Base-by-base conservation (phyloP, 352 stramenopile genomes). In the Phytopythium aichiense region DNA sequence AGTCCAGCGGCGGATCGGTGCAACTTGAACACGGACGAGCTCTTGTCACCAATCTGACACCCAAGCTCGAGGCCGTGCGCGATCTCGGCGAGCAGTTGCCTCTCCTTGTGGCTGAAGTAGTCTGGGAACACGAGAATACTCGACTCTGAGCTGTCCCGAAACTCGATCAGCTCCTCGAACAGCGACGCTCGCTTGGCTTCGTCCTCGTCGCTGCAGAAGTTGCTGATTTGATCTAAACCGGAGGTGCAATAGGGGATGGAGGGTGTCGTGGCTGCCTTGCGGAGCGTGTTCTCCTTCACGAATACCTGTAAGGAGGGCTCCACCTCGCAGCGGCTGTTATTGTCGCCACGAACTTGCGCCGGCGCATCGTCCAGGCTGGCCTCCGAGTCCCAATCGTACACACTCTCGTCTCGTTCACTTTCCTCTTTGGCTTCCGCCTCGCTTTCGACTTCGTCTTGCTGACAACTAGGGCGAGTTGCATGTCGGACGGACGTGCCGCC, bases 61-160 rank as follows among this genome's bases (percentile, higher is more conserved):
- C 73, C 77, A 11, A 92, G 62, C 11, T 76, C 70, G 30, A 90
- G 67, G n/a, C 69, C 69, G 13, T 81, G 69, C 12, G 80, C 79
- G 23, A 85, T 76, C 20, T 67, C 53, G 43, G 88, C 71, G 0
- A 90, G 66, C 33, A 89, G 67, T 1, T 66, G 60, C 46, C 88
- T 88, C 49, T 92, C 80, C 2, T 86, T 70, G 7, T 61, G 54
- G 7, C 65, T 73, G 13, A 92, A 79, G 46, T 90, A 92, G 37
- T 90, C 81, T 0, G 83, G 83, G 49, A 90, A 92, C 45, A 86
- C 74, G 25, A 67, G 72, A 55, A 92, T 84, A 23, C 79, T 77
- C 8, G 66, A 52, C 13, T 90, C 81, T 20, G 45, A 51, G 56
- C 76, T 79, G 1, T 49, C 50, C 28, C 66, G 66, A 56, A 92